phyloP scores from a whole-genome alignment of 2,329 filamentous ascomycete species.

The Colletotrichum gloeosporioides region DNA sequence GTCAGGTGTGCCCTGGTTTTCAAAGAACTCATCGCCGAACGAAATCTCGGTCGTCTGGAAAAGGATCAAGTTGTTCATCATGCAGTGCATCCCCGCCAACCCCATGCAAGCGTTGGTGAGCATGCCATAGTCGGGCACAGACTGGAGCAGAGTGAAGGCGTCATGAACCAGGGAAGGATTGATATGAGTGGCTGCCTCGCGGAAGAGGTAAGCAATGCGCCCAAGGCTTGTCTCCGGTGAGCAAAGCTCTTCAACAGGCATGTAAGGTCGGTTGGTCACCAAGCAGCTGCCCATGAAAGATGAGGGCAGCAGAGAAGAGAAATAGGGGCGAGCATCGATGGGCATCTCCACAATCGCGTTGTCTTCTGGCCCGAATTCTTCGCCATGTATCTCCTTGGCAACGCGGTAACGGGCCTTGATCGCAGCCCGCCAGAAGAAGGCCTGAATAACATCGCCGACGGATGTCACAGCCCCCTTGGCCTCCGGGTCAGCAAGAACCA shows the following conservation, averaged over 20 bases:
- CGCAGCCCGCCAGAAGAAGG: not conserved
- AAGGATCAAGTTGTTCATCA: not conserved
- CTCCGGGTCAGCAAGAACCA: not conserved
- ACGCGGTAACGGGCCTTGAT: not conserved
- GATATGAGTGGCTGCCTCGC: not conserved
- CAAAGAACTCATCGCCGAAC: not conserved
- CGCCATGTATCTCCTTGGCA: not conserved
- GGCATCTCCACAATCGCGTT: not conserved
- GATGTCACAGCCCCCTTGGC: not conserved
- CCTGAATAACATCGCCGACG: not conserved
- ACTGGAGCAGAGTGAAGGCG: not conserved
- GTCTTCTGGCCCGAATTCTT: fast-evolving
- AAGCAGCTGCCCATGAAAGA: not conserved
- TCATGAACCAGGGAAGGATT: not conserved
- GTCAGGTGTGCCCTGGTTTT: not conserved
- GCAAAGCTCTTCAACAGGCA: not conserved
- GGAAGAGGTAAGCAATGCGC: not conserved
- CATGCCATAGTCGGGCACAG: not conserved
- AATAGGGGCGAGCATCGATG: not conserved
- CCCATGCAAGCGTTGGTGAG: not conserved
- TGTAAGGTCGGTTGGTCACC: not conserved
- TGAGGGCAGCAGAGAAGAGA: not conserved
- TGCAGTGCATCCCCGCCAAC: not conserved
- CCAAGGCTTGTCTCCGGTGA: not conserved
- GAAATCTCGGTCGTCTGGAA: not conserved